Percentiles rank a stretch among this genome's conserved stretches.
Conservation (phyloP, 129 eudicot species). For the Solidago caesia region DNA sequence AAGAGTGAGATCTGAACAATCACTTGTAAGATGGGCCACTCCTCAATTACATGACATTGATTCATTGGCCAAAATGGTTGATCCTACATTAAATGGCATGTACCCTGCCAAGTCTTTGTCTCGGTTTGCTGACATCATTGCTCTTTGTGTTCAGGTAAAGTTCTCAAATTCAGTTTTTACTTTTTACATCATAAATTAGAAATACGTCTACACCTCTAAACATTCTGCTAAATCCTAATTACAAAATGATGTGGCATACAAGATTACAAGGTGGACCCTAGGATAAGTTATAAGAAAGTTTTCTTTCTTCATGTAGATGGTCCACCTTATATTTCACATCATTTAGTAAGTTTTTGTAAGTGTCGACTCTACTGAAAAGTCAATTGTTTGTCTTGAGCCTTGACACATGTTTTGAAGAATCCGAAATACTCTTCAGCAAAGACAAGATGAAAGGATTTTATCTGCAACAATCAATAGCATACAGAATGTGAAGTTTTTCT, state of each 20-base stretch:
- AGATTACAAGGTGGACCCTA: too few relatives aligned
- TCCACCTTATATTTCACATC: too few relatives aligned
- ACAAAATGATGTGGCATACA: too few relatives aligned
- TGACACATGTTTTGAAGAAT: not conserved
- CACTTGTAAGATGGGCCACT: slow-evolving; percentile 97
- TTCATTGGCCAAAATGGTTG: slow-evolving; percentile 92
- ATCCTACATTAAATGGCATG: slow-evolving; percentile 81
- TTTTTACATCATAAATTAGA: not conserved
- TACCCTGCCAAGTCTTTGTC: slow-evolving; percentile 93
- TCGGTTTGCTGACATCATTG: slow-evolving; percentile 91
- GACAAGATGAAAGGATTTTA: not conserved
- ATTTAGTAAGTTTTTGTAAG: too few relatives aligned
- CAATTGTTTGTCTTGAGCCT: not conserved
- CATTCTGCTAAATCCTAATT: too few relatives aligned
- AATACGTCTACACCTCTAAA: not conserved
- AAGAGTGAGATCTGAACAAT: slow-evolving; percentile 78
- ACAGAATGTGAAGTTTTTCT: not conserved
- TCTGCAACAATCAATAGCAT: not conserved
- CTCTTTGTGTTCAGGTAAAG: slow-evolving; percentile 91
- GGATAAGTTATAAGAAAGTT: too few relatives aligned
- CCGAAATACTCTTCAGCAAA: not conserved
- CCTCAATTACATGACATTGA: slow-evolving; percentile 97
- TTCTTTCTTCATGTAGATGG: too few relatives aligned
- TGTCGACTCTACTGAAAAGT: not conserved
- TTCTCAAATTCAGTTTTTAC: not conserved